Evolutionary conservation across 768 basidiomycete genomes (phyloP).

Genomic region (Steccherinum ochraceum): DNA sequence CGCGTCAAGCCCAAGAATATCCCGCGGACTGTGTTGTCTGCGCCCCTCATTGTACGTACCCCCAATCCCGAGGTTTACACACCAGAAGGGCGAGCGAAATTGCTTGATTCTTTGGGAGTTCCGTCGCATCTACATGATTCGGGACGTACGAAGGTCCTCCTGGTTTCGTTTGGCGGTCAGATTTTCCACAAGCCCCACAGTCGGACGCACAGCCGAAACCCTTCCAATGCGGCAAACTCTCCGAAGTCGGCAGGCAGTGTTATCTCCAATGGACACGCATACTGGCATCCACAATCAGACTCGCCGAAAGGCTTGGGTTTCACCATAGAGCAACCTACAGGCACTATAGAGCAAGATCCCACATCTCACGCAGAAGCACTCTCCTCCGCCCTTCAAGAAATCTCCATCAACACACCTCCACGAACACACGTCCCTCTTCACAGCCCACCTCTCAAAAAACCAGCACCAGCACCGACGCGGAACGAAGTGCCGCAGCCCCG

Average conservation of each 20-base stretch:
- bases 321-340: not conserved
- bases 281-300: not conserved
- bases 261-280: not conserved
- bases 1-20: conserved; percentile 14
- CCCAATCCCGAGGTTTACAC: conserved; percentile 47
- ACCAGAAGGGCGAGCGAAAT: conserved; percentile 38
- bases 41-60: conserved; percentile 68
- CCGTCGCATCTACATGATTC: conserved; percentile 44
- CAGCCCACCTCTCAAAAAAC: not conserved
- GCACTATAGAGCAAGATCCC: no score
- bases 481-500: not conserved
- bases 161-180: conserved; percentile 81
- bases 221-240: conserved; percentile 11
- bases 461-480: not conserved
- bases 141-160: conserved; percentile 48
- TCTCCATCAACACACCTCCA: not conserved
- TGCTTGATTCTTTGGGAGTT: conserved; percentile 57
- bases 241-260: conserved; percentile 2
- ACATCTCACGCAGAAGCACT: not conserved
- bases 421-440: not conserved
- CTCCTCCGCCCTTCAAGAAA: conserved; percentile 1
- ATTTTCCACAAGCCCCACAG: conserved; percentile 54
- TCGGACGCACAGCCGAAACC: conserved; percentile 23
- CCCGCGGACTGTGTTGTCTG: conserved; percentile 36
- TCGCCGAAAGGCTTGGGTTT: not conserved